A percentile compares a stretch with the other conserved stretches of the same genome.
These are phyloP conservation scores for Phylloboletellus chloephorus DNA, from an alignment of 1,284 basidiomycete genomes.

Conservation along the genomic window DNA sequence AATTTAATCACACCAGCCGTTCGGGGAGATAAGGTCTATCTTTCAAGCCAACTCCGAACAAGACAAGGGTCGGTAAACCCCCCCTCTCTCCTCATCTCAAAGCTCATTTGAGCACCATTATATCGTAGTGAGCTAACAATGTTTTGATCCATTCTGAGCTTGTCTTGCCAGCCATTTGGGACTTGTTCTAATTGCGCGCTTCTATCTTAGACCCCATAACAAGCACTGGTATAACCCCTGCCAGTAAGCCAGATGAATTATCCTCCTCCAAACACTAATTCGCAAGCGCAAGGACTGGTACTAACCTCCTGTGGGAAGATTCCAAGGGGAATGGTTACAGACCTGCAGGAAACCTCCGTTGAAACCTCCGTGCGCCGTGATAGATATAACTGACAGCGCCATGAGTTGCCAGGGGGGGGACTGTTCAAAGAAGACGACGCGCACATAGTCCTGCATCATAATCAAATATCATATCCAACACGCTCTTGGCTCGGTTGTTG, in stretches of 20 bases:
- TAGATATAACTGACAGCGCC: conserved; percentile 47
- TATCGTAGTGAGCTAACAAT: too few species aligned
- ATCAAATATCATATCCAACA: conserved; percentile 62
- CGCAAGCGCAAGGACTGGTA: neutral
- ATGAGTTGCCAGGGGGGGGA: neutral
- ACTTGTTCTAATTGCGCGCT: conserved; percentile 10
- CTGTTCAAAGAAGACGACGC: neutral
- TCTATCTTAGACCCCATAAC: conserved; percentile 14
- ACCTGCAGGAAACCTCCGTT: conserved; percentile 49
- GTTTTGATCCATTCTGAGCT: too few species aligned
- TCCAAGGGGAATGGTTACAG: conserved; percentile 40
- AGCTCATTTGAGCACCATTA: too few species aligned
- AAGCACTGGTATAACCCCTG: conserved; percentile 27
- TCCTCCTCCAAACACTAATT: neutral
- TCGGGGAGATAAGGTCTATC: too few species aligned
- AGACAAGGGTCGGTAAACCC: too few species aligned
- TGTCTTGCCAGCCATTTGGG: too few species aligned
- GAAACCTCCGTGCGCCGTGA: conserved; percentile 60
- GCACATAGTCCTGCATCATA: conserved; percentile 47
- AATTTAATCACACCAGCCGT: too few species aligned
- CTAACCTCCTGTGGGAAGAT: conserved; percentile 59
- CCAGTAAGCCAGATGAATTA: neutral
- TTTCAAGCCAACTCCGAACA: too few species aligned
- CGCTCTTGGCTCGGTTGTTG: conserved; percentile 46
- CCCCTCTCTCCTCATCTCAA: too few species aligned